A percentile compares a stretch with the other conserved stretches of the same genome.
These are phyloP conservation scores for Vanrija humicola DNA, from an alignment of 1,284 basidiomycete genomes.

Conservation along the genomic window DNA sequence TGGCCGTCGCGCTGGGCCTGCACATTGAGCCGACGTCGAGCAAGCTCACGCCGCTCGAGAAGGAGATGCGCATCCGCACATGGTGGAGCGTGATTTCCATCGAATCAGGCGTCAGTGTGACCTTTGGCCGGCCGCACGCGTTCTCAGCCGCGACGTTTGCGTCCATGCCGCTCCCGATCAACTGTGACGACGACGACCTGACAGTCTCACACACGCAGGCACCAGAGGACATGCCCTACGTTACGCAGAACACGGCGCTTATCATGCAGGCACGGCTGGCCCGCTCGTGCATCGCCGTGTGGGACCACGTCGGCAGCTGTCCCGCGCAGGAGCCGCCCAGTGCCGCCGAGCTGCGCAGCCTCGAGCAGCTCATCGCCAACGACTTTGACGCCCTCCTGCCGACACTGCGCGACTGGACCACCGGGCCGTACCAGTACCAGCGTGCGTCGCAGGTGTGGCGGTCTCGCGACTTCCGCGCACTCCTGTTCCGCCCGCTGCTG, in stretches of 20 bases:
- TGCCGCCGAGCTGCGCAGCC: neutral
- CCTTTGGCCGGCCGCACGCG: slow-evolving; percentile 13
- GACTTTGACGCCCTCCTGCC: slow-evolving; percentile 3
- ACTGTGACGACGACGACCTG: slow-evolving; percentile 23
- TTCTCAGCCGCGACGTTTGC: neutral
- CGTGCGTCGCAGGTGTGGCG: slow-evolving; percentile 18
- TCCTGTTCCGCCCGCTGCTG: slow-evolving; percentile 24
- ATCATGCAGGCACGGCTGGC: slow-evolving; percentile 23
- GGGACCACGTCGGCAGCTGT: slow-evolving; percentile 12
- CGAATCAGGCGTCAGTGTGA: slow-evolving; percentile 26
- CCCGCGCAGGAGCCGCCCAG: slow-evolving; percentile 11
- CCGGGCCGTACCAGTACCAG: neutral
- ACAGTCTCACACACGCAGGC: slow-evolving; percentile 11
- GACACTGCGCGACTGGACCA: slow-evolving; percentile 2
- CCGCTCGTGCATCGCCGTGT: slow-evolving; percentile 7
- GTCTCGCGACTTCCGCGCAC: slow-evolving; percentile 18
- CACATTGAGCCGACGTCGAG: slow-evolving; percentile 6
- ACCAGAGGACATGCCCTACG: slow-evolving; percentile 7
- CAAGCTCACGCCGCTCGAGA: slow-evolving; percentile 8
- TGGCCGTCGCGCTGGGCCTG: slow-evolving; percentile 22
- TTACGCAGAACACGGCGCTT: slow-evolving; percentile 21
- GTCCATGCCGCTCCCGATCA: slow-evolving; percentile 13
- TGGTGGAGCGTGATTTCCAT: slow-evolving; percentile 24
- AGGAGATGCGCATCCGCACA: slow-evolving; percentile 18
- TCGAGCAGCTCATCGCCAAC: slow-evolving; percentile 13